phyloP scores from a whole-genome alignment of 768 basidiomycete genomes.

The Termitomyces sp. region DNA sequence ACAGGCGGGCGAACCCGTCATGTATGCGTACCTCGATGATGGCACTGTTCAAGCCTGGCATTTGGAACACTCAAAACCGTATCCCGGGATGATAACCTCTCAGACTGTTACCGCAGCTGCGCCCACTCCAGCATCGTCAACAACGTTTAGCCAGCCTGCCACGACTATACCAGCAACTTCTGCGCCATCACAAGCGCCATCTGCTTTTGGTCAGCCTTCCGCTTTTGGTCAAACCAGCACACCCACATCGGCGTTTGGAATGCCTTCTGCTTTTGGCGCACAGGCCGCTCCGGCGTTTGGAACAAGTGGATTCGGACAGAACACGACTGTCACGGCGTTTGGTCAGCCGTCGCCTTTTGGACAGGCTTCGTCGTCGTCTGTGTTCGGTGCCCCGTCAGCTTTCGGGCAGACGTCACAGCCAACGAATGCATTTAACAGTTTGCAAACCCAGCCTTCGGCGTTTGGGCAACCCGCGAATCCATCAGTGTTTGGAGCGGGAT shows the following conservation, averaged over 20 bases:
- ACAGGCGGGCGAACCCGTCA: slow-evolving; percentile 40
- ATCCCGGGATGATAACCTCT: slow-evolving; percentile 47
- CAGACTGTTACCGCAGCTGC: slow-evolving; percentile 9
- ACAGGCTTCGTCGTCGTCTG: slow-evolving; percentile 1
- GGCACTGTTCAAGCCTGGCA: slow-evolving; percentile 75
- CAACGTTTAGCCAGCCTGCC: slow-evolving; percentile 17
- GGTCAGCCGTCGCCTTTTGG: slow-evolving; percentile 18
- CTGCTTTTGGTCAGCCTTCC: slow-evolving; percentile 19
- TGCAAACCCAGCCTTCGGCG: slow-evolving; percentile 3
- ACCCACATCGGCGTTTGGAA: slow-evolving; percentile 25
- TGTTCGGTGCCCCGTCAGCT: slow-evolving; percentile 7
- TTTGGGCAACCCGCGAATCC: slow-evolving; percentile 11
- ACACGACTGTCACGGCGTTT: slow-evolving; percentile 17
- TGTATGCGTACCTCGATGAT: slow-evolving; percentile 76
- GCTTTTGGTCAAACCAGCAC: slow-evolving; percentile 11
- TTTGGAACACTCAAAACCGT: slow-evolving; percentile 54
- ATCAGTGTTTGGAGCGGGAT: slow-evolving; percentile 4
- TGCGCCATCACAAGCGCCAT: slow-evolving; percentile 2
- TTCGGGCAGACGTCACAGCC: slow-evolving; percentile 23
- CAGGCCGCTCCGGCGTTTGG: slow-evolving; percentile 22
- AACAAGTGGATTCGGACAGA: slow-evolving; percentile 2
- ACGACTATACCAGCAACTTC: slow-evolving; percentile 2
- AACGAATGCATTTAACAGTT: slow-evolving; percentile 16
- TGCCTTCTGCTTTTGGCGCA: slow-evolving; percentile 14
- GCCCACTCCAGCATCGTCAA: slow-evolving; percentile 8